Conservation (phyloP, 345 rosid species). For the Crucihimalaya himalaica region DNA sequence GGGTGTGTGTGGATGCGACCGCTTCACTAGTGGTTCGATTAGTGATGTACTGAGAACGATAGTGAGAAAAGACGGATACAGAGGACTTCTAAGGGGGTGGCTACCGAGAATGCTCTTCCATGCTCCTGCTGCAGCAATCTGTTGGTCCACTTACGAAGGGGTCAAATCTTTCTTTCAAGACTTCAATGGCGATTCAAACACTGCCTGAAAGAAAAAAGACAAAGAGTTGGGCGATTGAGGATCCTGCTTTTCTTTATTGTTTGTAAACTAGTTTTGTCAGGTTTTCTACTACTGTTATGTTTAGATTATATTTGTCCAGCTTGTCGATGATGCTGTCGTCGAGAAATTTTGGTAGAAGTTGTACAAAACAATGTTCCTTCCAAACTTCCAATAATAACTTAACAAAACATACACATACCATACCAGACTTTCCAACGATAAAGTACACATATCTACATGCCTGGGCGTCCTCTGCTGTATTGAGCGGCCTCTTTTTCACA, state of each 20-base stretch:
- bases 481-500: no score
- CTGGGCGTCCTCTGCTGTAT: neutral
- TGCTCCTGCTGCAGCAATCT: constrained; percentile 77
- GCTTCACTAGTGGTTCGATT: constrained; percentile 65
- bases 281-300: neutral
- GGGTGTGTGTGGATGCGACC: constrained; percentile 98
- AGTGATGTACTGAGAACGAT: constrained; percentile 49
- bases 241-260: neutral
- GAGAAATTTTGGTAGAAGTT: constrained; percentile 17
- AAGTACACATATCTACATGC: neutral
- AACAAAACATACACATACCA: neutral
- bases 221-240: constrained; percentile 17
- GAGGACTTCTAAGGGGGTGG: constrained; percentile 73
- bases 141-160: constrained; percentile 77
- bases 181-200: constrained; percentile 38
- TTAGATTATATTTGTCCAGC: constrained; percentile 12
- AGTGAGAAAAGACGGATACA: constrained; percentile 57
- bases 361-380: constrained; percentile 26
- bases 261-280: constrained; percentile 27
- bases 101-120: constrained; percentile 71
- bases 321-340: constrained; percentile 16
- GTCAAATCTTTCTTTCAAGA: constrained; percentile 58
- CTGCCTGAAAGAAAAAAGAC: constrained; percentile 9
- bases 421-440: neutral
- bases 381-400: constrained; percentile 1